A percentile compares a stretch with the other conserved stretches of the same genome.
These are phyloP conservation scores for Umbelopsis isabellina DNA, from an alignment of 192 early-diverging fungal species.

Conservation along the genomic window DNA sequence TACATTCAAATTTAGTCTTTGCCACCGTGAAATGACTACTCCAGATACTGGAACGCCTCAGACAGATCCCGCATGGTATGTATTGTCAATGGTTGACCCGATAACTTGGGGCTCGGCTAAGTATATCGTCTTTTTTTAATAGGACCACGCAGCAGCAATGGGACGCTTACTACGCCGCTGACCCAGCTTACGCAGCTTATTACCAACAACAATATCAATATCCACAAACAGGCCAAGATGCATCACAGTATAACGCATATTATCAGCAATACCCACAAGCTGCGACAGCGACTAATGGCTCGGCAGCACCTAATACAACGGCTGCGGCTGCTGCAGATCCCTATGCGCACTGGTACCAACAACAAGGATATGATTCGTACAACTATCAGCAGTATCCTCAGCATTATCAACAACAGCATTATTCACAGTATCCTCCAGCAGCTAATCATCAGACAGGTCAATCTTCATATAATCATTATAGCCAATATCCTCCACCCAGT, in stretches of 20 bases:
- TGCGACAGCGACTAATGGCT: background rate
- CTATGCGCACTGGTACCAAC: slow-evolving; percentile 13
- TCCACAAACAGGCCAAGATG: slow-evolving; percentile 1
- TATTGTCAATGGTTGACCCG: background rate
- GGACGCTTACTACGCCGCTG: slow-evolving; percentile 19
- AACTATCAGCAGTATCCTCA: slow-evolving; percentile 20
- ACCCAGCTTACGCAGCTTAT: slow-evolving; percentile 24
- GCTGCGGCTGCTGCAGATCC: background rate
- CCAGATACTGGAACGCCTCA: background rate
- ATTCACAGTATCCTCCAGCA: slow-evolving; percentile 6
- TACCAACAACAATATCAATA: slow-evolving; percentile 13
- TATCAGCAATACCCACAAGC: slow-evolving; percentile 22
- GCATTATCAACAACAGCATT: background rate
- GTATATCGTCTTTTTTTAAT: no score
- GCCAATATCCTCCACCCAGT: background rate
- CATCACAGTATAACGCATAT: slow-evolving; percentile 3
- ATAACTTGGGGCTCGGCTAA: background rate
- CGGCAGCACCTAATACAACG: background rate
- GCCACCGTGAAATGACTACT: background rate
- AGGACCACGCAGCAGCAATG: slow-evolving; percentile 12
- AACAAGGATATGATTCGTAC: slow-evolving; percentile 1
- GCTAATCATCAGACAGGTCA: slow-evolving; percentile 5
- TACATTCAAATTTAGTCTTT: no score
- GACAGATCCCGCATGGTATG: slow-evolving; percentile 4
- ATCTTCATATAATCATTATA: background rate